Conservation (phyloP, 495 filamentous ascomycete species). For the Neurospora pannonica region DNA sequence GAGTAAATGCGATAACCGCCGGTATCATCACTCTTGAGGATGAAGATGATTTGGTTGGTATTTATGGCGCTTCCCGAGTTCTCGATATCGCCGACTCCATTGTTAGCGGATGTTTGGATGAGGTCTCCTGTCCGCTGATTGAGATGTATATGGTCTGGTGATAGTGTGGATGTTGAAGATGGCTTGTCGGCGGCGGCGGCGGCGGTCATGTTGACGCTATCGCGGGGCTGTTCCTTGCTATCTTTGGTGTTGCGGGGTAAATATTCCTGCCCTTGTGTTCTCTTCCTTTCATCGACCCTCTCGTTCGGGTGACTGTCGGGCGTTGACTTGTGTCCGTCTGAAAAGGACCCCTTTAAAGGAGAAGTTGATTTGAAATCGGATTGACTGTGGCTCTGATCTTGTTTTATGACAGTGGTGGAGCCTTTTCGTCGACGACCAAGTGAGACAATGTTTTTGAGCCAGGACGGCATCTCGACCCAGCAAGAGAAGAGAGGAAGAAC, state of each 20-base stretch:
- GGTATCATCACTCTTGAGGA: constrained; percentile 7
- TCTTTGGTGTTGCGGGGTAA: background rate
- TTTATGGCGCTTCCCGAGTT: constrained; percentile 5
- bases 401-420: background rate
- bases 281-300: background rate
- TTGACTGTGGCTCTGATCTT: background rate
- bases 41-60: constrained; percentile 26
- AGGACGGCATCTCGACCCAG: background rate
- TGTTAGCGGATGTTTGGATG: background rate
- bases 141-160: background rate
- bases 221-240: background rate
- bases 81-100: background rate
- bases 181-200: background rate
- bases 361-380: background rate
- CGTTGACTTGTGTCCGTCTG: background rate
- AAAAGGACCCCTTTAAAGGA: background rate
- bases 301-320: background rate
- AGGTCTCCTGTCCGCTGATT: constrained; percentile 7
- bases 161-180: background rate
- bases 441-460: background rate
- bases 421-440: background rate
- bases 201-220: background rate
- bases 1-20: constrained; percentile 25
- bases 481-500: background rate
- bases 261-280: background rate